phyloP scores from a whole-genome alignment of 495 filamentous ascomycete species.

The Penicillium daleae region DNA sequence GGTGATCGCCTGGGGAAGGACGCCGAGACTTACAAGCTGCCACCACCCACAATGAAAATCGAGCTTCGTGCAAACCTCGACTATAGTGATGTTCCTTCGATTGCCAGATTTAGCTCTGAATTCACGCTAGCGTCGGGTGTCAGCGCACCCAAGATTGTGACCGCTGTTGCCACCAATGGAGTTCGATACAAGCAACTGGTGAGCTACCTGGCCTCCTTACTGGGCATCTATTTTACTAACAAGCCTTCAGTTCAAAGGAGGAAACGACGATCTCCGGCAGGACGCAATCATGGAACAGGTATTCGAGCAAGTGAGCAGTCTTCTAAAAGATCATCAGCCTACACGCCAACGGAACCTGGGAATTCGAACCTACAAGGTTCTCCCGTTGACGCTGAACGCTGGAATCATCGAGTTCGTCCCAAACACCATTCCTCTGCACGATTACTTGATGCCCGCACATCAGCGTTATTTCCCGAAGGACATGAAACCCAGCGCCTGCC shows the following conservation, averaged over 20 bases:
- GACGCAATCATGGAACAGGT: slow-evolving; percentile 99
- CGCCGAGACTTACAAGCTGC: slow-evolving; percentile 64
- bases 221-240: not conserved
- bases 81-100: slow-evolving; percentile 74
- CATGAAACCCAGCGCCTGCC: slow-evolving; percentile 70
- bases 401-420: slow-evolving; percentile 98
- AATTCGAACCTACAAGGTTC: slow-evolving; percentile 93
- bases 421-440: slow-evolving; percentile 86
- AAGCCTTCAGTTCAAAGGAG: slow-evolving; percentile 74
- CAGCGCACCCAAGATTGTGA: slow-evolving; percentile 89
- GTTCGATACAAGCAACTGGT: slow-evolving; percentile 81
- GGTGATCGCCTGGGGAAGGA: slow-evolving; percentile 61
- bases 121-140: slow-evolving; percentile 88
- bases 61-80: slow-evolving; percentile 71
- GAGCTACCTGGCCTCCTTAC: slow-evolving; percentile 24
- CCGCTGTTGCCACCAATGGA: slow-evolving; percentile 75
- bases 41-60: slow-evolving; percentile 88
- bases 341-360: slow-evolving; percentile 86
- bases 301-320: slow-evolving; percentile 90
- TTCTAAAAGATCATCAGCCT: slow-evolving; percentile 80
- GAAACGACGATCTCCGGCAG: slow-evolving; percentile 95
- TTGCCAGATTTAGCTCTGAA: slow-evolving; percentile 66
- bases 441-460: slow-evolving; percentile 90
- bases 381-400: slow-evolving; percentile 78
- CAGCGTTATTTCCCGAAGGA: slow-evolving; percentile 84